Evolutionary conservation across 106 monocot species (phyloP).

Genomic region (Chionographis japonica): DNA sequence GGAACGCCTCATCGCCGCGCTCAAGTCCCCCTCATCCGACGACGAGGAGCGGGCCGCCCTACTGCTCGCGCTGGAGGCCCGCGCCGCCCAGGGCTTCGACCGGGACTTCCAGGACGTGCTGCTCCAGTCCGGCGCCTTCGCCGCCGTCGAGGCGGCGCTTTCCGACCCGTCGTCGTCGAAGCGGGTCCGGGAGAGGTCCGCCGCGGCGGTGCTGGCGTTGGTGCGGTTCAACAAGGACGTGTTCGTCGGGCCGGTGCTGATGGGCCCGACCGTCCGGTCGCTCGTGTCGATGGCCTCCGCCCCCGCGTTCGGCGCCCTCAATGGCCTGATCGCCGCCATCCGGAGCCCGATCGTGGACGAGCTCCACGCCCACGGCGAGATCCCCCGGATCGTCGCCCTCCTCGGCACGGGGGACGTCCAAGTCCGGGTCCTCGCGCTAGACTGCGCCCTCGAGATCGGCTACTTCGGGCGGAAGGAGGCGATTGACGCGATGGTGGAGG

Average conservation of each 20-base stretch:
- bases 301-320: constrained; percentile 32
- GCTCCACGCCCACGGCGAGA: constrained; percentile 43
- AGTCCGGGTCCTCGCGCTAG: constrained; percentile 30
- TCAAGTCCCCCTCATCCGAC: constrained; percentile 2
- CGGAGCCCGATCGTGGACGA: constrained; percentile 67
- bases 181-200: constrained; percentile 42
- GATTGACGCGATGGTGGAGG: constrained; percentile 54
- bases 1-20: constrained; percentile 29
- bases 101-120: constrained; percentile 40
- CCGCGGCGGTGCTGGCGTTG: constrained; percentile 39
- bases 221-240: constrained; percentile 85
- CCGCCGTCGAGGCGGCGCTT: constrained; percentile 44
- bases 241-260: constrained; percentile 64
- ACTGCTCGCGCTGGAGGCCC: constrained; percentile 32
- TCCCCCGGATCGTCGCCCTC: constrained; percentile 34
- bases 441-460: constrained; percentile 33
- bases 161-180: constrained; percentile 18
- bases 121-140: constrained; percentile 39
- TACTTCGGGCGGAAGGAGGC: constrained; percentile 70
- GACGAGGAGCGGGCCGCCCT: constrained; percentile 21
- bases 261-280: constrained; percentile 35
- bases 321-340: constrained; percentile 40
- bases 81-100: constrained; percentile 51
- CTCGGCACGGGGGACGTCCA: constrained; percentile 23
- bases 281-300: constrained; percentile 35